These are phyloP conservation scores for Lipomyces anomalus DNA, from an alignment of 805 yeast genomes.

Conservation along the genomic window DNA sequence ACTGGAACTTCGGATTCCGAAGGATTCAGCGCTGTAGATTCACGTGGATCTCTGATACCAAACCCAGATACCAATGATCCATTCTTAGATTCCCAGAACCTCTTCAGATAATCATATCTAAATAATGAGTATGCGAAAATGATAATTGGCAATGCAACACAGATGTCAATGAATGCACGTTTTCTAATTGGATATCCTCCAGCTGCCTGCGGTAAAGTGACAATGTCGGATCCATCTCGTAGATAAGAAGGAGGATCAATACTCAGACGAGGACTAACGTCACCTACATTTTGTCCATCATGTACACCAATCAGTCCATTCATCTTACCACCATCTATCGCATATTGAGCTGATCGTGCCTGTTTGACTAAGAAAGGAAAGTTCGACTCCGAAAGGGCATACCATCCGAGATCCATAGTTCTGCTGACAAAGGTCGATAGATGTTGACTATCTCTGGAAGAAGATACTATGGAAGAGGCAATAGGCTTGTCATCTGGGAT, in stretches of 20 bases:
- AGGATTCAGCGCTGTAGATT: not conserved
- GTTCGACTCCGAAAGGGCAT: slow-evolving; percentile 69
- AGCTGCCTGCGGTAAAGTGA: not conserved
- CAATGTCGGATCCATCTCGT: slow-evolving; percentile 7
- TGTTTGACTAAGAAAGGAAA: slow-evolving; percentile 78
- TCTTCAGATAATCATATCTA: not conserved
- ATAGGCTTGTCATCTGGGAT: not conserved
- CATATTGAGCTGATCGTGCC: slow-evolving; percentile 68
- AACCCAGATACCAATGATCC: too few relatives aligned
- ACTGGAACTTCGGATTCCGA: too few relatives aligned
- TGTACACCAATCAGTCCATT: slow-evolving; percentile 17
- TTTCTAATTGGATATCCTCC: slow-evolving; percentile 3
- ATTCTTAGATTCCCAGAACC: not conserved
- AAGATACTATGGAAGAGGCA: too few relatives aligned
- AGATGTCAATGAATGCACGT: slow-evolving; percentile 14
- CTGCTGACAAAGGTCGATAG: slow-evolving; percentile 55
- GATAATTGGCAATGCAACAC: slow-evolving; percentile 7
- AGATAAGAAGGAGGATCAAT: slow-evolving; percentile 12
- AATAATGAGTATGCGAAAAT: slow-evolving; percentile 8
- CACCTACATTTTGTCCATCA: slow-evolving; percentile 30
- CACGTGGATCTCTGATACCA: too few relatives aligned
- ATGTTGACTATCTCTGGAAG: slow-evolving; percentile 36
- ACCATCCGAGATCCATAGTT: slow-evolving; percentile 62
- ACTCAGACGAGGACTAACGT: slow-evolving; percentile 5
- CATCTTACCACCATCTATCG: slow-evolving; percentile 17